Base-by-base conservation (phyloP, 257 asterid species). In the Petrea volubilis region DNA sequence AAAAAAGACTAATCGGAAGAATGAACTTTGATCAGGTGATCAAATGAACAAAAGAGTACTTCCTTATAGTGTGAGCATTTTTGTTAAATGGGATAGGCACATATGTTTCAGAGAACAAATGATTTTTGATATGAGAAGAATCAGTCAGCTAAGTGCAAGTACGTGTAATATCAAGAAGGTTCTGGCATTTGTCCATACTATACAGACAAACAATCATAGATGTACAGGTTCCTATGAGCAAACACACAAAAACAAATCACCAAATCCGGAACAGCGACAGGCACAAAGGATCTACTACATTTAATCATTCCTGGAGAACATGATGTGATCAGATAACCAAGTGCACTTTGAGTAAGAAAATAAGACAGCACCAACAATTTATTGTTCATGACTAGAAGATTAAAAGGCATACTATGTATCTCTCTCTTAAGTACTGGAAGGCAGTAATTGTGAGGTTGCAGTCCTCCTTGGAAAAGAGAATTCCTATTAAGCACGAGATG, bases 371-470 rank as follows among this genome's bases (percentile, higher is more conserved):
- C 29, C 7, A n/a, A 7, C 24, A 52, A 69, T 10, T 14, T 12
- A 58, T 52, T 21, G 61, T 62, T 49, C 2, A 72, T 58, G 8
- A 2, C 10, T 23, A 12, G 40, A 70, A 41, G 62, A 63, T 50
- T 58, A 25, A 53, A 62, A 67, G 73, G 59, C 77, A 17, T 91
- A 93, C 99, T 83, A 73, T 94, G 99, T 60, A 49, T 88, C 83
- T 94, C 97, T 71, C 99, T 85, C 79, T 94, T 94, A 18, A 94
- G 85, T 61, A 94, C 93, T 33, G 99, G 99, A 62, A 91, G 99
- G 71, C 97, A 94, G 67, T 83, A 94, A 80, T 84, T 87, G 71
- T 94, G 99, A 33, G 98, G 98, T 68, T 82, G 97, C 60, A 94
- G 50, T 71, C 98, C 97, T 72, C 98, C 98, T 79, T 91, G 91